A percentile compares a stretch with the other conserved stretches of the same genome.
These are phyloP conservation scores for Diplodia scrobiculata DNA, from an alignment of 2,329 filamentous ascomycete species.

Conservation along the genomic window DNA sequence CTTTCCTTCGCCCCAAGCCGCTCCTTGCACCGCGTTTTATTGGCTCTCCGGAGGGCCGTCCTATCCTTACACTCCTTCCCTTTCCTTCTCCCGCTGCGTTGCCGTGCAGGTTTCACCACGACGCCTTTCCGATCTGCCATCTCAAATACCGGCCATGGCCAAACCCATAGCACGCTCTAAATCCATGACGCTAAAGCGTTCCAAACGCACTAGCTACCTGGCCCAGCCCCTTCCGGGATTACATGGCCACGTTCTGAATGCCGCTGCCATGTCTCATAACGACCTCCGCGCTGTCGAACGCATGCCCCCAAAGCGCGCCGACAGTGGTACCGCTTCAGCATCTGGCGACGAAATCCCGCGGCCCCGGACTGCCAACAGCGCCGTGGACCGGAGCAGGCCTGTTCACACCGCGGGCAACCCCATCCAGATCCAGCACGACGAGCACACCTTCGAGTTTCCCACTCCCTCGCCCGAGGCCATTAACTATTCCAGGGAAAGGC, in stretches of 20 bases:
- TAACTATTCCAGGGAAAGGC: slow-evolving; percentile 39
- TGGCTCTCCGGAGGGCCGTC: slow-evolving; percentile 47
- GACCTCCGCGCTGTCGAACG: slow-evolving; percentile 11
- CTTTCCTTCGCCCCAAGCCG: neutral
- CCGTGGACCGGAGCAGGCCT: slow-evolving; percentile 39
- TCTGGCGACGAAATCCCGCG: slow-evolving; percentile 42
- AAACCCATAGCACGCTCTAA: slow-evolving; percentile 44
- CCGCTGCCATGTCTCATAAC: slow-evolving; percentile 5
- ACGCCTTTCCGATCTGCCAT: slow-evolving; percentile 36
- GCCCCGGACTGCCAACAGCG: slow-evolving; percentile 42
- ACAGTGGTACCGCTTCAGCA: slow-evolving; percentile 39
- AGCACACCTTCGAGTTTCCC: slow-evolving; percentile 36
- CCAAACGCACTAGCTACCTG: slow-evolving; percentile 22
- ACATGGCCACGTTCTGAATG: slow-evolving; percentile 1
- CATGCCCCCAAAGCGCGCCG: slow-evolving; percentile 23
- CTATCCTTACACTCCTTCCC: slow-evolving; percentile 41
- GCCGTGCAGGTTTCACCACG: slow-evolving; percentile 32
- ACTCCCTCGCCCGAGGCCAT: slow-evolving; percentile 39
- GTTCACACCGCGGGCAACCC: slow-evolving; percentile 44
- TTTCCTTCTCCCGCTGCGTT: slow-evolving; percentile 33
- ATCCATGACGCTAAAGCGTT: slow-evolving; percentile 33
- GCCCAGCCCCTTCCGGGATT: slow-evolving; percentile 8
- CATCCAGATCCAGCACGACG: slow-evolving; percentile 32
- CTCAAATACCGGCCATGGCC: slow-evolving; percentile 41
- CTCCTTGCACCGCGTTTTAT: slow-evolving; percentile 32